A percentile compares a stretch with the other conserved stretches of the same genome.
Conservation (phyloP, 176 grass and related monocot species). For the Ensete glaucum region DNA sequence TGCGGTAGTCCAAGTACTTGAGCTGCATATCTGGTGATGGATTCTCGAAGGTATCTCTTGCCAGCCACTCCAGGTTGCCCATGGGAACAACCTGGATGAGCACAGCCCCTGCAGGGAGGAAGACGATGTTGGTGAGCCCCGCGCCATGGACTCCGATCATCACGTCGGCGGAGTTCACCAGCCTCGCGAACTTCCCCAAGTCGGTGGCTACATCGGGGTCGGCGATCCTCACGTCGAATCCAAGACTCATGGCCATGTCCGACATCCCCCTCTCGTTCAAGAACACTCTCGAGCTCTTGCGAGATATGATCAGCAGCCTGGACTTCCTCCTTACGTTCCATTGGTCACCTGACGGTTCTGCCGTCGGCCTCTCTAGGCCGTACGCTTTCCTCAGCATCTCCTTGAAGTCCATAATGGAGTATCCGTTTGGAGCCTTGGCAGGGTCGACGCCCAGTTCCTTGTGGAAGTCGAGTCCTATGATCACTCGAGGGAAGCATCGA, state of each 20-base stretch:
- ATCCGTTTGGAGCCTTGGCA: not conserved
- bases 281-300: not conserved
- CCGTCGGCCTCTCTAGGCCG: not conserved
- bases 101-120: not conserved
- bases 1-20: not conserved
- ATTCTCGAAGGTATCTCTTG: not conserved
- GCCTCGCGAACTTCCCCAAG: constrained; percentile 2
- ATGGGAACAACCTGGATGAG: not conserved
- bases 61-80: not conserved
- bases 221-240: not conserved
- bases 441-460: constrained; percentile 75
- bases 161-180: constrained; percentile 11
- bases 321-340: not conserved
- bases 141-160: constrained; percentile 1
- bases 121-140: not conserved
- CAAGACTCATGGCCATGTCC: constrained; percentile 15
- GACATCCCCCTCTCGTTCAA: constrained; percentile 3
- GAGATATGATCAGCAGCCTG: not conserved
- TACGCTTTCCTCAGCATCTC: constrained; percentile 1
- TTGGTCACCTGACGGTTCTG: not conserved
- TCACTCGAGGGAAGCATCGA: constrained; percentile 53
- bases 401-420: not conserved
- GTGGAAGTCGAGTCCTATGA: constrained; percentile 64
- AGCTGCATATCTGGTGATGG: not conserved
- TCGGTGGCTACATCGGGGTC: constrained; percentile 1